Conservation (phyloP, 768 basidiomycete genomes). For the Podaxis sp. region DNA sequence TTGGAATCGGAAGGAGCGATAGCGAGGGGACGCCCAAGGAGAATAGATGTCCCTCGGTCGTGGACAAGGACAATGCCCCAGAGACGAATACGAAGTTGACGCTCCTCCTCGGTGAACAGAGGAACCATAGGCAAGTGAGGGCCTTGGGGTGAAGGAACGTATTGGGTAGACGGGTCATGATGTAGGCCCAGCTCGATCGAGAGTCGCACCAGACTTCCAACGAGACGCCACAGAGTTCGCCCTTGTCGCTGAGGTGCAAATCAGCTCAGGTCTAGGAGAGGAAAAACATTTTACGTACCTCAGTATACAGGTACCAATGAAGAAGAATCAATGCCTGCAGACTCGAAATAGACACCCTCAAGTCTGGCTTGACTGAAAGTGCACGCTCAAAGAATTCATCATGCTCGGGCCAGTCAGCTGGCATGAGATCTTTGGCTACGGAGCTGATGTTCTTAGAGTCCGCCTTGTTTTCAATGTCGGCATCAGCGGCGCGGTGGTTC, state of each 20-base stretch:
- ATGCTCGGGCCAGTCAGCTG: slow-evolving; percentile 72
- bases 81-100: slow-evolving; percentile 74
- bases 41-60: slow-evolving; percentile 85
- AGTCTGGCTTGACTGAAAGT: slow-evolving; percentile 74
- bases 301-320: slow-evolving; percentile 90
- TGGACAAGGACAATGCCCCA: slow-evolving; percentile 87
- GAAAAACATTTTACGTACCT: slow-evolving; percentile 45
- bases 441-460: slow-evolving; percentile 17
- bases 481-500: slow-evolving; percentile 63
- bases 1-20: slow-evolving; percentile 84
- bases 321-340: slow-evolving; percentile 81
- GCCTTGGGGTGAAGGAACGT: slow-evolving; percentile 35
- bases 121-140: not conserved
- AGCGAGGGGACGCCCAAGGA: slow-evolving; percentile 81
- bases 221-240: slow-evolving; percentile 85
- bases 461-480: slow-evolving; percentile 44
- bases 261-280: not conserved
- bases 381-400: slow-evolving; percentile 86
- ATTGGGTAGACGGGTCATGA: slow-evolving; percentile 76
- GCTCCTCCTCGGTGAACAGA: slow-evolving; percentile 76
- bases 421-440: slow-evolving; percentile 59
- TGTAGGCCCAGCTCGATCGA: slow-evolving; percentile 84
- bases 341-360: slow-evolving; percentile 80
- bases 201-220: slow-evolving; percentile 80
- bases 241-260: slow-evolving; percentile 67